Evolutionary conservation across 2,329 filamentous ascomycete species (phyloP).

Genomic region (Neonectria punicea): DNA sequence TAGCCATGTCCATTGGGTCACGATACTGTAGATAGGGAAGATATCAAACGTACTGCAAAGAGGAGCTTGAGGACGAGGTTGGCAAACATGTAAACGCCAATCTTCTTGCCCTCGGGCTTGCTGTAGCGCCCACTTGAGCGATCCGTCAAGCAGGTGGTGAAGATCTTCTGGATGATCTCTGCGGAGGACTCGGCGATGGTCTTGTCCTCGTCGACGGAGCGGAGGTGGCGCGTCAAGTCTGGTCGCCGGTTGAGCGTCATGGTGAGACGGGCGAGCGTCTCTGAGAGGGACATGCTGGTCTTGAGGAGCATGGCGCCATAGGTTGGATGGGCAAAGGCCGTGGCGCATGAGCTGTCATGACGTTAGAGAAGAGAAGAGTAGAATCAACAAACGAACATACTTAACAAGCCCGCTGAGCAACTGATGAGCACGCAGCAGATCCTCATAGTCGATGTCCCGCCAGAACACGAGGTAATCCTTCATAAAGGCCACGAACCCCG

Average conservation of each 20-base stretch:
- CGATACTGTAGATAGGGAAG: background rate
- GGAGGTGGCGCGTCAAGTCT: constrained; percentile 76
- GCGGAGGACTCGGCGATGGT: constrained; percentile 87
- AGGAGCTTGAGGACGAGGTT: constrained; percentile 90
- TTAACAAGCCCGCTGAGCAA: constrained; percentile 78
- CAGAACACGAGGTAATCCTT: constrained; percentile 84
- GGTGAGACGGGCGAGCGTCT: constrained; percentile 82
- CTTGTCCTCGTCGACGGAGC: constrained; percentile 71
- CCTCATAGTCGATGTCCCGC: constrained; percentile 80
- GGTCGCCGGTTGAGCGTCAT: constrained; percentile 85
- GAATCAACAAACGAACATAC: constrained; percentile 59
- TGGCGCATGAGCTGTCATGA: constrained; percentile 76
- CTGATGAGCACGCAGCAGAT: constrained; percentile 80
- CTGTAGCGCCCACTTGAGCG: constrained; percentile 73
- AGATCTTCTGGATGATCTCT: constrained; percentile 89
- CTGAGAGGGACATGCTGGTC: constrained; percentile 83
- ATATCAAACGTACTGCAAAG: constrained; percentile 72
- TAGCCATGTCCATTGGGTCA: background rate
- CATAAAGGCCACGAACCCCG: constrained; percentile 81
- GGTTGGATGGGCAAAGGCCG: constrained; percentile 81
- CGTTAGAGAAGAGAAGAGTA: constrained; percentile 13
- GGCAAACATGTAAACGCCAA: constrained; percentile 90
- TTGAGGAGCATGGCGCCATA: constrained; percentile 85
- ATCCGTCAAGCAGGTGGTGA: constrained; percentile 89
- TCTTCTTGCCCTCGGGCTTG: constrained; percentile 83